A percentile compares a stretch with the other conserved stretches of the same genome.
phyloP scores from a whole-genome alignment of 139 green algal species.

The Chlorella sp. region DNA sequence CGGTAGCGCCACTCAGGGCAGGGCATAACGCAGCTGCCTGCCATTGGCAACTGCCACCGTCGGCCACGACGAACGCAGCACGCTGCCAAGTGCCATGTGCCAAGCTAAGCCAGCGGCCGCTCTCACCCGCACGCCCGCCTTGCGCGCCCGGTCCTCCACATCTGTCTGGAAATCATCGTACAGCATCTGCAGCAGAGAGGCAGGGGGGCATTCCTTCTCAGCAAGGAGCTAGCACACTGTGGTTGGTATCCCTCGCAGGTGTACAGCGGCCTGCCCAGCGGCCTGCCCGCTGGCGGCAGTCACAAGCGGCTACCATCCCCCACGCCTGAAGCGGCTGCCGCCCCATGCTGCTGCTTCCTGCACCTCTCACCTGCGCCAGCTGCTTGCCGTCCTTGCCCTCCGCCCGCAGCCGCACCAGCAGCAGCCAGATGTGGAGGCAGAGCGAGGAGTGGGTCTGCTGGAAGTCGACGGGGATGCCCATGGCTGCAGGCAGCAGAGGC shows the following conservation, averaged over 20 bases:
- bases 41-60: no score
- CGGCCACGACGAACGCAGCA: no score
- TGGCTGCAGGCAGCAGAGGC: constrained; percentile 24
- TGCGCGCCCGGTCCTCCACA: constrained; percentile 59
- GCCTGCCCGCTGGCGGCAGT: no score
- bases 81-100: background rate
- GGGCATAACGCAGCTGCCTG: no score
- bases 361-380: constrained; percentile 52
- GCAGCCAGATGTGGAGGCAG: constrained; percentile 75
- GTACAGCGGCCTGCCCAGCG: no score
- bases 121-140: constrained; percentile 61
- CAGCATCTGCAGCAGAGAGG: constrained; percentile 39
- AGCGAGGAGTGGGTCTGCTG: constrained; percentile 57
- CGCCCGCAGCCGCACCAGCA: constrained; percentile 59
- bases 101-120: background rate
- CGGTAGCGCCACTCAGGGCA: no score
- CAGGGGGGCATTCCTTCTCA: background rate
- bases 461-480: constrained; percentile 58
- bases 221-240: background rate
- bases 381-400: constrained; percentile 61
- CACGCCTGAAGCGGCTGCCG: no score
- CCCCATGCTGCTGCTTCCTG: background rate
- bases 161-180: constrained; percentile 74
- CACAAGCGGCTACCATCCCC: no score
- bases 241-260: no score